A percentile compares a stretch with the other conserved stretches of the same genome.
These are phyloP conservation scores for Hypoxylon sp. DNA, from an alignment of 2,329 filamentous ascomycete species.

Conservation along the genomic window DNA sequence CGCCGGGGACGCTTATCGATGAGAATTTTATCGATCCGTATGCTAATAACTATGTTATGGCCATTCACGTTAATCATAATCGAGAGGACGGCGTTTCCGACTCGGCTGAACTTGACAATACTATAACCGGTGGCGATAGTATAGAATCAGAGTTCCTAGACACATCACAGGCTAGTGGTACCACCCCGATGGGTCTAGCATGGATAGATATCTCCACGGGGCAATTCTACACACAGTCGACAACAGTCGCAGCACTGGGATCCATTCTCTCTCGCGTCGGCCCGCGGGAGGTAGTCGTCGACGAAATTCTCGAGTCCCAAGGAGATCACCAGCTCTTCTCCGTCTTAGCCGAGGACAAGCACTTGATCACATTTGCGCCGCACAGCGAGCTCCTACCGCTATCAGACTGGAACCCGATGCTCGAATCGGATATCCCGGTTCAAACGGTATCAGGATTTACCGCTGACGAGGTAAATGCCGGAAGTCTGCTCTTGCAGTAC, in stretches of 20 bases:
- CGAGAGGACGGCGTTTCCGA: conserved; percentile 40
- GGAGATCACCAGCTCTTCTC: conserved; percentile 73
- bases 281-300: conserved; percentile 87
- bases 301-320: conserved; percentile 72
- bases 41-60: conserved; percentile 92
- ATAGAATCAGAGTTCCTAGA: conserved; percentile 27
- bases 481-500: conserved; percentile 86
- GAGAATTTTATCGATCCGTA: conserved; percentile 97
- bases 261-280: conserved; percentile 86
- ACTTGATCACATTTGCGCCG: conserved; percentile 81
- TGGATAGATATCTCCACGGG: conserved; percentile 98
- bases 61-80: conserved; percentile 71
- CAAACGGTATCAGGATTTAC: conserved; percentile 72
- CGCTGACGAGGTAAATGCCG: conserved; percentile 79
- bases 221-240: conserved; percentile 88
- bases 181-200: conserved; percentile 74
- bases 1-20: conserved; percentile 94
- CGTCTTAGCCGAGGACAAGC: conserved; percentile 80
- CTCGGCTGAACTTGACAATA: conserved; percentile 19
- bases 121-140: not conserved
- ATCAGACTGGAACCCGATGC: conserved; percentile 79
- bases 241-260: conserved; percentile 78
- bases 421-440: conserved; percentile 78
- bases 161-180: conserved; percentile 33
- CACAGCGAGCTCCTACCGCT: conserved; percentile 64